These are phyloP conservation scores for Micromonas pusilla DNA, from an alignment of 139 green algal species.

Conservation along the genomic window DNA sequence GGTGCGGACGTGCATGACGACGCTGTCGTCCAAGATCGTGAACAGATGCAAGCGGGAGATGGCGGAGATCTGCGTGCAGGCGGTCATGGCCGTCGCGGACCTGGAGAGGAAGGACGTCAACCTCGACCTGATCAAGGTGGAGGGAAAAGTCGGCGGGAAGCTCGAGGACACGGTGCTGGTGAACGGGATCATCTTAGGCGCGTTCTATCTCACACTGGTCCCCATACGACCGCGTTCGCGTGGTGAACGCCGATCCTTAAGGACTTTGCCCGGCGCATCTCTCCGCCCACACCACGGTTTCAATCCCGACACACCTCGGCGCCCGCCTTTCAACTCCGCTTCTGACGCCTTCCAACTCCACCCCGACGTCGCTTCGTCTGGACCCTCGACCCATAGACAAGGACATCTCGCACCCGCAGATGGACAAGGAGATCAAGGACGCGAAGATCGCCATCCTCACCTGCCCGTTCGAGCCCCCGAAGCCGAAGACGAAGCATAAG, in stretches of 20 bases:
- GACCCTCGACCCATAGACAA: too few species aligned
- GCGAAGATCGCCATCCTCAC: constrained; percentile 97
- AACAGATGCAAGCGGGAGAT: constrained; percentile 86
- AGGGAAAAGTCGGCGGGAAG: constrained; percentile 91
- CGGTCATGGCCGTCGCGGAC: constrained; percentile 93
- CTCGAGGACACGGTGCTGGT: constrained; percentile 93
- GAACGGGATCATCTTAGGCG: constrained; percentile 90
- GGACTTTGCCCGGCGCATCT: too few species aligned
- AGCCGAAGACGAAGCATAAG: constrained; percentile 99
- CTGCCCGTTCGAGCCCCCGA: constrained; percentile 98
- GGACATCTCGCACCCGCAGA: constrained; percentile 96
- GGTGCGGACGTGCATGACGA: constrained; percentile 97
- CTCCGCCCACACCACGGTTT: too few species aligned
- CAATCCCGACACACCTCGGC: too few species aligned
- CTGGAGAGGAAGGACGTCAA: constrained; percentile 92
- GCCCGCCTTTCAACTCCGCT: too few species aligned
- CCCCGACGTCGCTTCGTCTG: too few species aligned
- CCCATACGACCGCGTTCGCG: too few species aligned
- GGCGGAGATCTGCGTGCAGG: constrained; percentile 96
- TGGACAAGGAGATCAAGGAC: constrained; percentile 75
- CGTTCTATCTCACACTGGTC: too few species aligned
- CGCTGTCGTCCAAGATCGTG: constrained; percentile 98
- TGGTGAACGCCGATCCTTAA: too few species aligned
- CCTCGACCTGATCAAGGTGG: constrained; percentile 98
- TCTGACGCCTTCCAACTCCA: too few species aligned